Evolutionary conservation across 2,329 filamentous ascomycete genomes (phyloP).

Genomic region (Colletotrichum echinochloae): DNA sequence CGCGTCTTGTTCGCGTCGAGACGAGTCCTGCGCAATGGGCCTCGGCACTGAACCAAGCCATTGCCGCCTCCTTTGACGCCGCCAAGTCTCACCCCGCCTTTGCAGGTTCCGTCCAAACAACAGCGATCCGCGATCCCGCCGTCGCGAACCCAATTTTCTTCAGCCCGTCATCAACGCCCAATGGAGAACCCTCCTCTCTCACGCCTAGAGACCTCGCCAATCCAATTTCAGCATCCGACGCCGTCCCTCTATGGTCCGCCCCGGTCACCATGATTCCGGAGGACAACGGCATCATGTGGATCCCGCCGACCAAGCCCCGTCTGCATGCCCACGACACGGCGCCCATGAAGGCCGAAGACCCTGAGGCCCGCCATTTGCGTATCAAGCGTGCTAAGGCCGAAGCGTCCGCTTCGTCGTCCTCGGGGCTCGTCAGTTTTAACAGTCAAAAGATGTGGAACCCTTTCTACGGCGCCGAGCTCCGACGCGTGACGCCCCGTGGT

Average conservation of each 20-base stretch:
- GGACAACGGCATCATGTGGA: conserved; percentile 25
- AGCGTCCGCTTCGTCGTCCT: conserved; percentile 29
- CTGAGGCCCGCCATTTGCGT: conserved; percentile 27
- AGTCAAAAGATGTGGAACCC: conserved; percentile 33
- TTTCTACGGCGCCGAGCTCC: conserved; percentile 26
- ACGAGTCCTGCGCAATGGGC: conserved; percentile 33
- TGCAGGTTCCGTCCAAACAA: background rate
- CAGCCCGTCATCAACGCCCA: background rate
- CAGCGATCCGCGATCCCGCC: background rate
- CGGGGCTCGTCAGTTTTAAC: conserved; percentile 30
- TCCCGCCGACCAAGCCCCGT: conserved; percentile 12
- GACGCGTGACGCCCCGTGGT: conserved; percentile 12
- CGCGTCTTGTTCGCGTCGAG: conserved; percentile 27
- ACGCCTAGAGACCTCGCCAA: background rate
- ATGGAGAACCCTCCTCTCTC: background rate
- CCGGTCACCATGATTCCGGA: conserved; percentile 3
- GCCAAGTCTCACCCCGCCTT: conserved; percentile 32
- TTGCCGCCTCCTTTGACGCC: conserved; percentile 15
- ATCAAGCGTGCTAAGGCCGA: conserved; percentile 12
- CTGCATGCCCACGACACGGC: conserved; percentile 13
- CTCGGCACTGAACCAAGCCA: conserved; percentile 38
- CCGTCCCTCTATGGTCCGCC: conserved; percentile 32
- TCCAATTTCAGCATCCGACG: conserved; percentile 14
- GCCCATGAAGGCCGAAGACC: conserved; percentile 28
- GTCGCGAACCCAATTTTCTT: conserved; percentile 16